phyloP scores from a whole-genome alignment of 495 filamentous ascomycete genomes.

The Penicillium manginii region DNA sequence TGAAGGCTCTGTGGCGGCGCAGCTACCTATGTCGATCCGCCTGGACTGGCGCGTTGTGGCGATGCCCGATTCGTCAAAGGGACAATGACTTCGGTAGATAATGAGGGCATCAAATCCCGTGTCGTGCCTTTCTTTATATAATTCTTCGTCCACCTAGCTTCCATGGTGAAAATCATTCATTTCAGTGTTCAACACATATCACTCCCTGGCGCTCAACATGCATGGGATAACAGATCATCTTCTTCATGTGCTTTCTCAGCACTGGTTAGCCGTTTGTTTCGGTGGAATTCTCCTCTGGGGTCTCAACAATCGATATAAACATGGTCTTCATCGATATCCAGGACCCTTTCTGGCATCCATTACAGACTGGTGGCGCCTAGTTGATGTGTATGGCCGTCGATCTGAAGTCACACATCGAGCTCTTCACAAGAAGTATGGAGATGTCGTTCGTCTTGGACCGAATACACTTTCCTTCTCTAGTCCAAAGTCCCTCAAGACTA shows the following conservation, averaged over 20 bases:
- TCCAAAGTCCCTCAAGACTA: conserved; percentile 68
- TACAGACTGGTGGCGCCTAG: conserved; percentile 60
- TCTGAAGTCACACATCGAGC: conserved; percentile 67
- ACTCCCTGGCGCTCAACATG: conserved; percentile 5
- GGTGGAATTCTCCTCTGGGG: conserved; percentile 8
- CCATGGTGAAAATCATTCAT: not conserved
- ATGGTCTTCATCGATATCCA: conserved; percentile 17
- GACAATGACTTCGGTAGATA: not conserved
- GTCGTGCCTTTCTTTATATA: conserved; percentile 1
- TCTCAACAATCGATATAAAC: conserved; percentile 17
- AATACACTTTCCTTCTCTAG: conserved; percentile 69
- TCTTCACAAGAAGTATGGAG: conserved; percentile 72
- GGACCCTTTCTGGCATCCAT: conserved; percentile 10
- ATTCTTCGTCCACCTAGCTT: not conserved
- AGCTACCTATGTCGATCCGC: not conserved
- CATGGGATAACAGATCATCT: conserved; percentile 20
- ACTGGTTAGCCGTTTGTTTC: conserved; percentile 14
- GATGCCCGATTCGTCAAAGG: conserved; percentile 10
- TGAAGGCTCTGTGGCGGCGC: conserved; percentile 6
- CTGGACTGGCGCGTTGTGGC: conserved; percentile 4
- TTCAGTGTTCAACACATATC: not conserved
- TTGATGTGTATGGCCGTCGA: conserved; percentile 62
- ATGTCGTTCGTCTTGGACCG: conserved; percentile 71
- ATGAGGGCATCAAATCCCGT: conserved; percentile 1
- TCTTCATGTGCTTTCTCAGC: conserved; percentile 12